Evolutionary conservation across 305 asterid genomes (phyloP).

Genomic region (Solanum chacoense): DNA sequence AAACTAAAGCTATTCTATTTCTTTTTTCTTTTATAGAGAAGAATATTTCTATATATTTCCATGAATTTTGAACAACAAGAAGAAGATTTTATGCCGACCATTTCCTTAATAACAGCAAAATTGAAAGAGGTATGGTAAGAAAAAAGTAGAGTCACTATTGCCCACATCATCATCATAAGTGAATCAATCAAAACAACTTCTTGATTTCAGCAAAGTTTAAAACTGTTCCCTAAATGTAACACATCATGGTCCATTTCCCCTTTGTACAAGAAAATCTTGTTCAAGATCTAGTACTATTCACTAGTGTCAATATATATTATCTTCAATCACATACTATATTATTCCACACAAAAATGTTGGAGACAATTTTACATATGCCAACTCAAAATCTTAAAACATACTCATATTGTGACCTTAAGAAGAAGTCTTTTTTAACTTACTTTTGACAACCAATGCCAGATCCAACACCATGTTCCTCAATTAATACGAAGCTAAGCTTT

Average conservation of each 20-base stretch:
- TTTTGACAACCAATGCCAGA: constrained; percentile 13
- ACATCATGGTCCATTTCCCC: constrained; percentile 41
- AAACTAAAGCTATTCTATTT: not conserved
- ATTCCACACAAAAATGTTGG: not conserved
- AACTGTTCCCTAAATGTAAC: constrained; percentile 47
- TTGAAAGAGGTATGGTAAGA: constrained; percentile 10
- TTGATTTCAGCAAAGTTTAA: constrained; percentile 60
- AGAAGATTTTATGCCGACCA: constrained; percentile 23
- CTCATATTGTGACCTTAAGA: constrained; percentile 19
- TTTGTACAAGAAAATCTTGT: constrained; percentile 6
- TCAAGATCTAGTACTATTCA: not conserved
- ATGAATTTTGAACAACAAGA: not conserved
- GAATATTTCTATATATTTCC: not conserved
- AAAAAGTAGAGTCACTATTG: constrained; percentile 15
- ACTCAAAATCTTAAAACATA: constrained; percentile 23
- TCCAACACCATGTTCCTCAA: constrained; percentile 5
- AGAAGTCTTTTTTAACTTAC: not conserved
- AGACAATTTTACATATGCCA: constrained; percentile 11
- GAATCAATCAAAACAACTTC: constrained; percentile 36
- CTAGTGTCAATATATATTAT: not conserved
- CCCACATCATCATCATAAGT: constrained; percentile 11
- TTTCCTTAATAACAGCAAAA: constrained; percentile 49
- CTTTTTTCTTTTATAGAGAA: not conserved
- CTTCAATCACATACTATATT: not conserved
- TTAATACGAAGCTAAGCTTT: not conserved